Conservation (phyloP, 2,329 filamentous ascomycete species). For the Chaetomiaceae sp. region DNA sequence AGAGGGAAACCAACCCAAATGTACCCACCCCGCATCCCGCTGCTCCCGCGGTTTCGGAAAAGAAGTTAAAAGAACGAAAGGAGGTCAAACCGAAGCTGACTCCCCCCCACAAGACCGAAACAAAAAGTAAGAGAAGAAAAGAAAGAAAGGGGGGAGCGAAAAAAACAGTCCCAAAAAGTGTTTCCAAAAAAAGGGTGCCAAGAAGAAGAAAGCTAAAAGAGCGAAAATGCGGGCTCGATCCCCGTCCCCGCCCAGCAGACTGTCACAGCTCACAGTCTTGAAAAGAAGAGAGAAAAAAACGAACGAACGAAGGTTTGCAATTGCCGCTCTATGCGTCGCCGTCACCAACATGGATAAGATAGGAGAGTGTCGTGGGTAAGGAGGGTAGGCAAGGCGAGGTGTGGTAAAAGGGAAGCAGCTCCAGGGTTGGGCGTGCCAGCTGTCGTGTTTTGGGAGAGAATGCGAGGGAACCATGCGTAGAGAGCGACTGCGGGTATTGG, state of each 20-base stretch:
- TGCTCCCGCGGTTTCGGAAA: background rate
- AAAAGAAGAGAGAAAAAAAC: background rate
- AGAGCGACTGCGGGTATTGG: constrained; percentile 1
- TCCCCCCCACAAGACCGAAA: background rate
- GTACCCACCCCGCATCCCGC: too few species aligned
- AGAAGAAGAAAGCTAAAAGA: background rate
- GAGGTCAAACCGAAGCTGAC: too few species aligned
- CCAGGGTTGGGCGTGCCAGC: too few species aligned
- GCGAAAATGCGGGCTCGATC: too few species aligned
- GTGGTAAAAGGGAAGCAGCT: too few species aligned
- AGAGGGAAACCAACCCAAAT: background rate
- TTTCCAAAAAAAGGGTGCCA: background rate
- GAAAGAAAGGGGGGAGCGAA: background rate
- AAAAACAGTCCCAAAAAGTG: constrained; percentile 2
- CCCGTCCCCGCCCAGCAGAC: too few species aligned
- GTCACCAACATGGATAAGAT: background rate
- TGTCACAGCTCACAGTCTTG: too few species aligned
- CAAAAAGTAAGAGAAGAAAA: background rate
- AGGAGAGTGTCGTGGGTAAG: background rate
- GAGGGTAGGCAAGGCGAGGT: too few species aligned
- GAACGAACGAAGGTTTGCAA: background rate
- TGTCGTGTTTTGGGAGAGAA: background rate
- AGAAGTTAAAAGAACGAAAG: too few species aligned
- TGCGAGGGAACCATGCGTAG: background rate
- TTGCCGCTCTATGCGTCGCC: constrained; percentile 11